Percentiles rank a stretch among this genome's conserved stretches.
These are phyloP conservation scores for Neostapfia colusana DNA, from an alignment of 176 grass and related monocot genomes.

Conservation along the genomic window DNA sequence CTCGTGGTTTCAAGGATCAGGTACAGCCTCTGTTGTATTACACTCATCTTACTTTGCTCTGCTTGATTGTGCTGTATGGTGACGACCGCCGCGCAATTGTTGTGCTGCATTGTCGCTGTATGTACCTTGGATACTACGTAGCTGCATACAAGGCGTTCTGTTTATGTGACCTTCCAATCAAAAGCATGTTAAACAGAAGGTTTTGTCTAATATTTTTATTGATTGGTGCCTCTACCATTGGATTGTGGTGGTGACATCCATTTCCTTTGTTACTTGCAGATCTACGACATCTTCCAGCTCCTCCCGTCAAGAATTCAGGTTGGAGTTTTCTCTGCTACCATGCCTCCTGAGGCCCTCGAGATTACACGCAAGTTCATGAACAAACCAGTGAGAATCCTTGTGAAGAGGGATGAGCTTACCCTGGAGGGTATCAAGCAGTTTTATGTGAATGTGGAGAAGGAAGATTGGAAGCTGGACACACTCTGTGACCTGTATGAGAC, in stretches of 20 bases:
- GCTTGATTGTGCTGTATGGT: not conserved
- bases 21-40: conserved; percentile 30
- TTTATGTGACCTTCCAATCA: not conserved
- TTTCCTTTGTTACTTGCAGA: conserved; percentile 47
- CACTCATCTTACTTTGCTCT: not conserved
- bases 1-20: conserved; percentile 97
- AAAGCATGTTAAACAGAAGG: too few species aligned
- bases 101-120: not conserved
- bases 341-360: conserved; percentile 88
- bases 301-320: conserved; percentile 83
- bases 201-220: too few species aligned
- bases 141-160: not conserved
- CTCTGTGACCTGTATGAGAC: conserved; percentile 91
- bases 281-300: conserved; percentile 94
- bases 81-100: not conserved
- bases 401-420: conserved; percentile 94
- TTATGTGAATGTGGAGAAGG: conserved; percentile 86
- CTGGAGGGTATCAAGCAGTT: conserved; percentile 98
- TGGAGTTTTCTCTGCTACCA: conserved; percentile 88
- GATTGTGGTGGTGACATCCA: not conserved
- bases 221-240: not conserved
- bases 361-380: conserved; percentile 97
- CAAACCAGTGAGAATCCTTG: conserved; percentile 88
- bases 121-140: not conserved
- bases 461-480: conserved; percentile 95